Evolutionary conservation across 805 yeast genomes (phyloP).

Genomic region (Blastobotrys chiropterorum): DNA sequence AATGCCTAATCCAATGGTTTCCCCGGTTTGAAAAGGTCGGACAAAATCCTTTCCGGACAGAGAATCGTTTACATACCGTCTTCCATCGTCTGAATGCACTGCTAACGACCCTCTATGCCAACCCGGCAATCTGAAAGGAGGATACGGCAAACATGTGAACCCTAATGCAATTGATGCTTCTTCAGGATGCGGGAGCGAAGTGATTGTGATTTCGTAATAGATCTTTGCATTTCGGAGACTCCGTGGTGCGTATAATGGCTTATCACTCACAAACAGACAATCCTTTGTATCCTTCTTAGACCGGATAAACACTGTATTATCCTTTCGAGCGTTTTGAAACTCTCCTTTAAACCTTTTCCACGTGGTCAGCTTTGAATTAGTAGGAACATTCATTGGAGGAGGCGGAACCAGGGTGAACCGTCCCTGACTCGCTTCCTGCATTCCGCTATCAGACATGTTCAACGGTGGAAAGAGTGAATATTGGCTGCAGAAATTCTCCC

Average conservation of each 20-base stretch:
- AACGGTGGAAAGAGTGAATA: conserved; percentile 6
- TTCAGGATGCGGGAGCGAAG: conserved; percentile 18
- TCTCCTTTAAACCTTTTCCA: conserved; percentile 16
- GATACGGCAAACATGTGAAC: conserved; percentile 24
- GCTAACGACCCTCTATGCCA: conserved; percentile 28
- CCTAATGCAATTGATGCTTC: conserved; percentile 23
- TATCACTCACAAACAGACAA: conserved; percentile 14
- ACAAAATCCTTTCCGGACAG: conserved; percentile 21
- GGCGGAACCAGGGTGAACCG: conserved; percentile 9
- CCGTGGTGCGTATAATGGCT: conserved; percentile 16
- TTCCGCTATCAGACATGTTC: neutral
- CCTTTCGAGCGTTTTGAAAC: conserved; percentile 10
- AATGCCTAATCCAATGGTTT: conserved; percentile 25
- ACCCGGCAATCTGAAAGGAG: conserved; percentile 25
- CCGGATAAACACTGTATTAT: conserved; percentile 16
- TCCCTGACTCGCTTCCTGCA: neutral
- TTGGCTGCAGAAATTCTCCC: conserved; percentile 9
- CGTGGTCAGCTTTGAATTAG: conserved; percentile 6
- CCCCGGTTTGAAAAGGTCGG: conserved; percentile 16
- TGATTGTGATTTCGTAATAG: conserved; percentile 23
- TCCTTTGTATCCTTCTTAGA: conserved; percentile 14
- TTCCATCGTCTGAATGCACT: conserved; percentile 26
- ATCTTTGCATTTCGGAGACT: conserved; percentile 6
- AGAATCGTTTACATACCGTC: conserved; percentile 22
- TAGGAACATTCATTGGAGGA: conserved; percentile 10